Conservation (phyloP, 1,284 basidiomycete species). For the Schizophyllum commune region DNA sequence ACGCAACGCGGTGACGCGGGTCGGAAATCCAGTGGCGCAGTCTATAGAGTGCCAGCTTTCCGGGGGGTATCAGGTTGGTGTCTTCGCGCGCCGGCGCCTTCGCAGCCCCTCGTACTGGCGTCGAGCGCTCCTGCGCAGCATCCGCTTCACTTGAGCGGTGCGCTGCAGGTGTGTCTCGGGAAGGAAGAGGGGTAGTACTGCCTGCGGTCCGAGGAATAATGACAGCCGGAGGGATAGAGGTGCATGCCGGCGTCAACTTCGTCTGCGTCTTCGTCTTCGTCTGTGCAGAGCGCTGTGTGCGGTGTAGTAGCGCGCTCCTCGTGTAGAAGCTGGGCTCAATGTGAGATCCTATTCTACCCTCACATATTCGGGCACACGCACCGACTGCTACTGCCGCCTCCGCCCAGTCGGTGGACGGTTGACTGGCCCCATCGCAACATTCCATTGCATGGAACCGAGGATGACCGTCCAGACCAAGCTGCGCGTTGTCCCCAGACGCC, state of each 20-base stretch:
- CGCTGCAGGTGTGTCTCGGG: not conserved
- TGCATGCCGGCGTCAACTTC: not conserved
- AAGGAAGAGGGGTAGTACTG: not conserved
- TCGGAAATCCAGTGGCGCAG: not conserved
- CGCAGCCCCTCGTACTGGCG: not conserved
- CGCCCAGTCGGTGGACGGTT: conserved; percentile 27
- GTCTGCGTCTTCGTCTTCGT: conserved; percentile 1
- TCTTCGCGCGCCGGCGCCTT: not conserved
- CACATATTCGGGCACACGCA: not conserved
- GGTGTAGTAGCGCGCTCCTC: not conserved
- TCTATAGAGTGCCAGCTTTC: conserved; percentile 5
- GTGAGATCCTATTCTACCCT: not conserved
- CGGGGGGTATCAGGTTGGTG: conserved; percentile 13
- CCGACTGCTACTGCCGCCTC: conserved; percentile 13
- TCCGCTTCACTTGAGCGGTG: not conserved
- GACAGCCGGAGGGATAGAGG: not conserved
- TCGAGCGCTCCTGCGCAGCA: no score
- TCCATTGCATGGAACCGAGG: conserved; percentile 31
- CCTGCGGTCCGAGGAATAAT: not conserved
- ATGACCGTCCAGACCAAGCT: conserved; percentile 5
- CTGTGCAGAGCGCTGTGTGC: conserved; percentile 3
- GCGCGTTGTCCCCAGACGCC: not conserved
- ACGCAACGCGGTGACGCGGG: conserved; percentile 12
- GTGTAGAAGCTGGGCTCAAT: not conserved
- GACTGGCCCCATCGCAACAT: conserved; percentile 41